Conservation (phyloP, 139 green algal genomes). For the Pleodorina starrii region DNA sequence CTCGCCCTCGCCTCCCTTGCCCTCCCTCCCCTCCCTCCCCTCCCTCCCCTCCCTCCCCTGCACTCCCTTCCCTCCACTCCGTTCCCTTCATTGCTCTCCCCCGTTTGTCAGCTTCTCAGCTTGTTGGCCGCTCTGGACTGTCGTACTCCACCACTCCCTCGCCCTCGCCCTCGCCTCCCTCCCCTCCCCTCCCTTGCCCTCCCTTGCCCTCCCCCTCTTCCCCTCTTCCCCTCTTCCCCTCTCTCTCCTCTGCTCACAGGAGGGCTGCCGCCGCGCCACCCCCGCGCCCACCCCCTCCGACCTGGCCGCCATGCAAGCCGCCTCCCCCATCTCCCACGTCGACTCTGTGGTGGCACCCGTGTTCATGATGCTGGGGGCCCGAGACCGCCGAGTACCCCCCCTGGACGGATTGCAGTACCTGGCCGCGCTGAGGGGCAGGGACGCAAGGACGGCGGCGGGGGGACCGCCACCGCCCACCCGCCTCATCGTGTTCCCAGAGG, state of each 20-base stretch:
- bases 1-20: too few relatives aligned
- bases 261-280: conserved; percentile 64
- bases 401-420: conserved; percentile 85
- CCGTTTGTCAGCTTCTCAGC: neutral
- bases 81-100: neutral
- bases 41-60: too few relatives aligned
- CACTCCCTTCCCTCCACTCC: too few relatives aligned
- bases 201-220: neutral
- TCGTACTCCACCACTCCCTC: too few relatives aligned
- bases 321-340: conserved; percentile 83
- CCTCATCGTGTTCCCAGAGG: conserved; percentile 81
- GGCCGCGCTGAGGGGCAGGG: conserved; percentile 66
- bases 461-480: conserved; percentile 40
- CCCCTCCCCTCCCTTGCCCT: too few relatives aligned
- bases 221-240: neutral
- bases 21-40: too few relatives aligned
- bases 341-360: conserved; percentile 78
- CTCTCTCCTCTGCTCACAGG: conserved; percentile 25
- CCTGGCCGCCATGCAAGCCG: conserved; percentile 70
- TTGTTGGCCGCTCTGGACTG: too few relatives aligned
- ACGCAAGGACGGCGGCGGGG: conserved; percentile 55
- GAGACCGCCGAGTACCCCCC: conserved; percentile 75
- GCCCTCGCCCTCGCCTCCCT: neutral
- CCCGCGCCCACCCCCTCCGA: conserved; percentile 73
- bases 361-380: conserved; percentile 90